Conservation (phyloP, 768 basidiomycete species). For the Russula sp. region DNA sequence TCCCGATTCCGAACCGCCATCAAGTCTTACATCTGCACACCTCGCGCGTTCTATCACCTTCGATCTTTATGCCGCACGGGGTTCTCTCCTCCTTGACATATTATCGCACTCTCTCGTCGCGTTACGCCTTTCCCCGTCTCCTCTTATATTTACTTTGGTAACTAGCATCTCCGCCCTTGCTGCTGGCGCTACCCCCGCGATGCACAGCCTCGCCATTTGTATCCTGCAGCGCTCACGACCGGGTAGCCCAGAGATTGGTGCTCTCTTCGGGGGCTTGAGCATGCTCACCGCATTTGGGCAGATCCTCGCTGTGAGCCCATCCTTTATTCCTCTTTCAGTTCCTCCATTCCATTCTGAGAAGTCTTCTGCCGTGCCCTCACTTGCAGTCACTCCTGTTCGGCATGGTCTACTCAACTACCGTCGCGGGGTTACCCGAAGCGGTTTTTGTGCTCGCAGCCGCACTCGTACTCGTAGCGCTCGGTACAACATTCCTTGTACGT, state of each 20-base stretch:
- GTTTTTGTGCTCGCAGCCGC: constrained; percentile 56
- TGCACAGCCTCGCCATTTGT: constrained; percentile 68
- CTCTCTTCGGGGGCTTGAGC: constrained; percentile 65
- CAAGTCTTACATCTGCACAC: constrained; percentile 40
- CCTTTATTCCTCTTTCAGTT: neutral
- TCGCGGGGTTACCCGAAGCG: constrained; percentile 56
- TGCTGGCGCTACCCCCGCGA: constrained; percentile 58
- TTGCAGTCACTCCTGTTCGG: constrained; percentile 64
- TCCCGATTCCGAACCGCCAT: constrained; percentile 7
- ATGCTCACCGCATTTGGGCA: constrained; percentile 60
- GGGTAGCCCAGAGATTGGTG: constrained; percentile 37
- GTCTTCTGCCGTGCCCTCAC: neutral
- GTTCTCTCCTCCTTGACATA: constrained; percentile 61
- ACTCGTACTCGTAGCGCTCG: constrained; percentile 45
- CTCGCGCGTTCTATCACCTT: constrained; percentile 58
- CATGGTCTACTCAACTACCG: constrained; percentile 54
- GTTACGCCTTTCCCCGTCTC: constrained; percentile 39
- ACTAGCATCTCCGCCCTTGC: constrained; percentile 60
- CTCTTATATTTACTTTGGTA: constrained; percentile 44
- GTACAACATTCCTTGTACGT: constrained; percentile 38
- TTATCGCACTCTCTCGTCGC: constrained; percentile 57
- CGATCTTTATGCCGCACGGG: constrained; percentile 57
- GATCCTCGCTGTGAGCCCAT: constrained; percentile 40
- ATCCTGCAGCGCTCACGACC: constrained; percentile 37
- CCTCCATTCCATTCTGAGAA: neutral